Base-by-base conservation (phyloP, 768 basidiomycete genomes). In the Agrocybe praecox region DNA sequence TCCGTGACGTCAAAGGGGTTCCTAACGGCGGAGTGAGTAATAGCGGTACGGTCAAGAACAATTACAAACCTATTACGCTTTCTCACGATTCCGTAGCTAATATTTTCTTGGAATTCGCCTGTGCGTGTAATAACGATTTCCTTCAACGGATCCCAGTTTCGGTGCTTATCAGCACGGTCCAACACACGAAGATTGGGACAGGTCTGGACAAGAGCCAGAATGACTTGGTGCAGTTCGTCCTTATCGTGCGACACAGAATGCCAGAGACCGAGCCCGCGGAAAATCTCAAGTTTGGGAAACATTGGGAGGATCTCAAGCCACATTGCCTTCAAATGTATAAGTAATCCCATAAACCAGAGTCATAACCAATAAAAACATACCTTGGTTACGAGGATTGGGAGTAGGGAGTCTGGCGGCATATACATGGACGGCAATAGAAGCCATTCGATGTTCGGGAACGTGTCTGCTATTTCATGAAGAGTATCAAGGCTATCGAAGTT, bases 221-320 rank as follows among this genome's bases (percentile, higher is more conserved):
- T 78, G 8, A 73, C 72, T 7, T 63, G 59, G 47, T 81, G 79
- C 77, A 83, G 78, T 22, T 57, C 62, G 23, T 71, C 62, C 60
- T 72, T 72, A 49, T 72, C 62, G 40, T 69, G 60, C 19, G 67
- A 65, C 5, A 77, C 73, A 12, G 77, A 73, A 3, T 59, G 58
- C 81, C 81, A 83, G 1, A 80, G 63, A 14, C 73, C 76, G 24
- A 64, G 58, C 11, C 80, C 79, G 42, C 74, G 72, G 58, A 82
- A 76, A 0, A 77, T 74, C 61, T 79, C 70, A 12, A 83, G 76
- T 15, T 75, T 72, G 2, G 61, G 60, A 56, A 82, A 81, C 14
- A 63, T 69, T 1, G 77, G 70, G 0, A 83, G 65, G 14, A 79
- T 66, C 32, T 70, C 64, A 12, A 82, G 64, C 72, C 79, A 76